Evolutionary conservation across 139 green algal genomes (phyloP), one percentile per base, ranked within the genome.

Genomic region (Coelastrella sp.): DNA sequence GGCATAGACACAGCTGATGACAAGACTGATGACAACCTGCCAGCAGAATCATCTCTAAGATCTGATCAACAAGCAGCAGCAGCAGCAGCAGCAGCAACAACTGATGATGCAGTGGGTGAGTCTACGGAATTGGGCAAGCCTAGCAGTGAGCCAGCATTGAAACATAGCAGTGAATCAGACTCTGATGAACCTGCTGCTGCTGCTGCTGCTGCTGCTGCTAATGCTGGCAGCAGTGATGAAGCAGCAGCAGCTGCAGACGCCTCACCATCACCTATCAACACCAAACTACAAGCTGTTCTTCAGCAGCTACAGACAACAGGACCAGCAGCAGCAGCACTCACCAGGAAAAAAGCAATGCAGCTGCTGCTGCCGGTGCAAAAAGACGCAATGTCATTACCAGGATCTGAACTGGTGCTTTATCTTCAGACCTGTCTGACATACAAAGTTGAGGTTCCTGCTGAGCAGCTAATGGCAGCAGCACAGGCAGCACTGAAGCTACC

Each of bases 331-430:
- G 72, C 48, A 80, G 30, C 72, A 67, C 53, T 53, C 8, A 59
- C 53, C 21, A 60, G 30, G 11, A 51, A 38, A 23, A 32, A 82
- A 38, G 53, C 75, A 3, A 3, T 82, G 53, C 35, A 71, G 53
- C 75, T 82, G 51, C 75, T 82, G 35, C 15, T 41, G 53, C 25
- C 37, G 2, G 35, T 69, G n/a, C 75, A 82, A 35, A 51, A 53
- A 23, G 21, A 53, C 21, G 53, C 48, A 21, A 30, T 71, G 23
- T 21, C 17, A 11, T 53, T 82, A 23, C 15, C 75, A 27, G 30
- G 34, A 53, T 6, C 51, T 34, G 75, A 80, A 9, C 3, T 82
- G 4, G 3, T 82, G 34, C 37, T 53, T 19, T 71, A 66, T 41
- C 3, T 41, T 13, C 43, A 37, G 5, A 43, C 53, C 0, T 82